Conservation (phyloP, 2,329 filamentous ascomycete genomes). For the Penicillium aurantiogriseum region DNA sequence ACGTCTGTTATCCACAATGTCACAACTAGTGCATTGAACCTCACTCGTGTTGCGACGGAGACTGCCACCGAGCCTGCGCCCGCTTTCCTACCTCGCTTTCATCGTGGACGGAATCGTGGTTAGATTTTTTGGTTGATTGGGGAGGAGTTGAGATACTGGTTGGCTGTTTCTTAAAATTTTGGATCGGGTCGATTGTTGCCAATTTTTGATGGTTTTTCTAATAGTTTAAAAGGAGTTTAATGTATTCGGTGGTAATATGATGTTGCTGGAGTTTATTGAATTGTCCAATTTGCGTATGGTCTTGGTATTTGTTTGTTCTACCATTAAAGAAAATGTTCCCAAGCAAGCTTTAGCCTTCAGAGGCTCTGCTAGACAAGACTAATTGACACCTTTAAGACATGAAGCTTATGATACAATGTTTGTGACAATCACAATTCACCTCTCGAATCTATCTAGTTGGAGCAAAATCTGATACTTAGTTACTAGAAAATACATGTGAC, state of each 20-base stretch:
- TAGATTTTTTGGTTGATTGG: not conserved
- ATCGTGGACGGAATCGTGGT: slow-evolving; percentile 4
- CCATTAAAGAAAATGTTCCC: not conserved
- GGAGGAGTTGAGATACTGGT: not conserved
- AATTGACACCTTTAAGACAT: not conserved
- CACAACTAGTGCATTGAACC: slow-evolving; percentile 2
- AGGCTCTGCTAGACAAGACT: not conserved
- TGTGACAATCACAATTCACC: not conserved
- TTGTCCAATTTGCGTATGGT: not conserved
- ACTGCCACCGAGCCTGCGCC: slow-evolving; percentile 1
- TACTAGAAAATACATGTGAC: not conserved
- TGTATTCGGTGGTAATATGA: slow-evolving; percentile 3
- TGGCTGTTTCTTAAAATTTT: not conserved
- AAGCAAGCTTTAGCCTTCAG: not conserved
- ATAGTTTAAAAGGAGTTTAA: not conserved
- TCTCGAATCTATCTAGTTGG: not conserved
- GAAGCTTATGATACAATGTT: not conserved
- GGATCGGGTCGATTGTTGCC: not conserved
- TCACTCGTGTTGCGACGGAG: not conserved
- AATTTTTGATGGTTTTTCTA: not conserved
- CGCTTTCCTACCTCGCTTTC: slow-evolving; percentile 5
- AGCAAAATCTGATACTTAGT: not conserved
- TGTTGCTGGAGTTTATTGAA: not conserved
- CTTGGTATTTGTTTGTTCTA: not conserved
- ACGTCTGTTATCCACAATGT: not conserved